Evolutionary conservation across 768 basidiomycete genomes (phyloP), one percentile per base, ranked within the genome.

Genomic region (Collybiopsis confluens): DNA sequence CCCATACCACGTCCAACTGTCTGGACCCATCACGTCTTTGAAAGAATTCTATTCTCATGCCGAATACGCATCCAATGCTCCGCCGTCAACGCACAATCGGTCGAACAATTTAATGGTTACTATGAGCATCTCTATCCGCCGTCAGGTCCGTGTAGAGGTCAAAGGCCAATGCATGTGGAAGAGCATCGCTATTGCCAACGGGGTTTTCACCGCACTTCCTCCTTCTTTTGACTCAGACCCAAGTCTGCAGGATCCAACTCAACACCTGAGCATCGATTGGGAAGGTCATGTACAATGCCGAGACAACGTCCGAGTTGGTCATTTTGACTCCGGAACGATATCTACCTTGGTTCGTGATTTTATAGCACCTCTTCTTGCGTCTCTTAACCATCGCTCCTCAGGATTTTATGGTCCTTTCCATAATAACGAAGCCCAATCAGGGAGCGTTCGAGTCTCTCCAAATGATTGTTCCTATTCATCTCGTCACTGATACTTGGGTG

Each of bases 401-500:
- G 52, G 52, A 53, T 26, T 53, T 44, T 24, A 7, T 53, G 18
- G 43, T 53, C 21, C 36, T 53, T 26, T 42, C 42, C 18, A 26
- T 53, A 13, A 6, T 10, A 20, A 3, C 52, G 18, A 45, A 23
- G 21, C 20, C 28, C 1, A 53, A 33, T 23, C 28, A 20, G 13
- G 21, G 24, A n/a, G 42, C 28, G 2, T 53, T 53, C 35, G 15
- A 27, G 16, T n/a, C 42, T n/a, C 35, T 53, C 1, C 38, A 35
- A 16, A 53, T 44, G 28, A 43, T 45, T 11, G 42, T 53, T 10
- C 52, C 52, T 8, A 45, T 53, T 13, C 20, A 24, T 16, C 52
- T 53, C 16, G 52, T 53, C 24, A 53, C 52, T 6, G 52, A 53
- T 53, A 45, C 52, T n/a, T 53, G 52, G 52, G 41, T 36, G 15